Evolutionary conservation across 352 stramenopile genomes (phyloP).

Genomic region (Phytophthora macrochlamydospora): DNA sequence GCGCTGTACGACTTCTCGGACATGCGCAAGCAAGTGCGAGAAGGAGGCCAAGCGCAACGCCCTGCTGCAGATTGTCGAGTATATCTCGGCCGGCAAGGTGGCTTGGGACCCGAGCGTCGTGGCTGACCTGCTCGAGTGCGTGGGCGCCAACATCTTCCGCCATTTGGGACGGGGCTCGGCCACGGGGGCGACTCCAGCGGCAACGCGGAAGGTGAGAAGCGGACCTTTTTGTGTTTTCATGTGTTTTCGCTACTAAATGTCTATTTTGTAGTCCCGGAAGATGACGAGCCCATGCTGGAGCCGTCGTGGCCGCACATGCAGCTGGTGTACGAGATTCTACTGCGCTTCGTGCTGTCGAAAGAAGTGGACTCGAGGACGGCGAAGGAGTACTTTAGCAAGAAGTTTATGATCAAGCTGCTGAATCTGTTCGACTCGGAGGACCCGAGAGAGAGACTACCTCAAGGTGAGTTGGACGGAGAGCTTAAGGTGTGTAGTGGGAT

Average conservation of each 20-base stretch:
- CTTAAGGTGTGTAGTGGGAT: not conserved
- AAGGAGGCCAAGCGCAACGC: slow-evolving; percentile 94
- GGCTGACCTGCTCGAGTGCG: slow-evolving; percentile 72
- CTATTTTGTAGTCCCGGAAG: slow-evolving; percentile 86
- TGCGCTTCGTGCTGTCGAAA: slow-evolving; percentile 96
- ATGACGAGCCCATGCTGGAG: slow-evolving; percentile 98
- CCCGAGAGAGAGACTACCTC: slow-evolving; percentile 98
- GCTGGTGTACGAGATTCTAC: slow-evolving; percentile 99
- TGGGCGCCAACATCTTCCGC: slow-evolving; percentile 90
- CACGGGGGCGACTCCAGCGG: slow-evolving; percentile 72
- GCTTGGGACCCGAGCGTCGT: slow-evolving; percentile 56
- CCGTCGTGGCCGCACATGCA: slow-evolving; percentile 97
- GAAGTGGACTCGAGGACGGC: slow-evolving; percentile 97
- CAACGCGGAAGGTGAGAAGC: slow-evolving; percentile 50
- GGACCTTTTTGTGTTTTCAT: not conserved
- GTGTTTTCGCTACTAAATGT: slow-evolving; percentile 1
- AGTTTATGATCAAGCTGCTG: slow-evolving; percentile 95
- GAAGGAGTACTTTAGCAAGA: slow-evolving; percentile 97
- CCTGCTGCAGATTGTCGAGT: slow-evolving; percentile 97
- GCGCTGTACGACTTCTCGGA: slow-evolving; percentile 66
- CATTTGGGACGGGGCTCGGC: slow-evolving; percentile 70
- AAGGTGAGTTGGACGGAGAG: slow-evolving; percentile 61
- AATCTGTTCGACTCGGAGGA: slow-evolving; percentile 93
- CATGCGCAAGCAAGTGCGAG: slow-evolving; percentile 61
- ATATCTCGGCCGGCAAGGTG: slow-evolving; percentile 90